Evolutionary conservation across 2,329 filamentous ascomycete species (phyloP).

Genomic region (Arthrobotrys pseudoclavata): DNA sequence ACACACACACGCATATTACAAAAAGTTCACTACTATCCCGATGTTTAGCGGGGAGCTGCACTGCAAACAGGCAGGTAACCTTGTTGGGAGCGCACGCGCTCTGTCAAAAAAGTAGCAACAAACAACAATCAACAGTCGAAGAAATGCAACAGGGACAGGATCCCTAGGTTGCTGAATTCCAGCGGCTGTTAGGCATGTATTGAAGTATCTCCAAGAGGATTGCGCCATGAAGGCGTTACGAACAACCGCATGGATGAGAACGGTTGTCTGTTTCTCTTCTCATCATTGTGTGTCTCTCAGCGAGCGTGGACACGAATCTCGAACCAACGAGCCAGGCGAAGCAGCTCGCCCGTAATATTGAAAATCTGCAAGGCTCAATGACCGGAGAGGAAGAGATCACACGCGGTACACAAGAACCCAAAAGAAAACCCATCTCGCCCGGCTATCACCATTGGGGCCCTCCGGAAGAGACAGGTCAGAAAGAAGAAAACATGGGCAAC

Average conservation of each 20-base stretch:
- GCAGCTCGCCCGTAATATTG: conserved; percentile 48
- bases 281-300: conserved; percentile 29
- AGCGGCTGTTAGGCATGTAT: conserved; percentile 49
- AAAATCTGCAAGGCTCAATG: conserved; percentile 44
- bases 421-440: conserved; percentile 33
- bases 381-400: conserved; percentile 53
- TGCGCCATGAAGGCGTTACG: conserved; percentile 59
- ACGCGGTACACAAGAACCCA: conserved; percentile 41
- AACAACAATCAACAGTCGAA: conserved; percentile 43
- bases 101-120: conserved; percentile 30
- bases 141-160: conserved; percentile 40
- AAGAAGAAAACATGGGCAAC: conserved; percentile 40
- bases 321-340: conserved; percentile 43
- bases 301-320: conserved; percentile 27
- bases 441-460: conserved; percentile 45
- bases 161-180: conserved; percentile 58
- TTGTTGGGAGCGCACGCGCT: conserved; percentile 48
- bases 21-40: conserved; percentile 39
- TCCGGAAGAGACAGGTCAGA: conserved; percentile 17
- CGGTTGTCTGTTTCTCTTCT: conserved; percentile 21
- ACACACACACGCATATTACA: conserved; percentile 5
- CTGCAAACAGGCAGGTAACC: conserved; percentile 38
- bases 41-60: conserved; percentile 47
- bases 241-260: conserved; percentile 15
- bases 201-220: conserved; percentile 25